Evolutionary conservation across 192 early-diverging fungal species (phyloP).

Genomic region (Backusella sp.): DNA sequence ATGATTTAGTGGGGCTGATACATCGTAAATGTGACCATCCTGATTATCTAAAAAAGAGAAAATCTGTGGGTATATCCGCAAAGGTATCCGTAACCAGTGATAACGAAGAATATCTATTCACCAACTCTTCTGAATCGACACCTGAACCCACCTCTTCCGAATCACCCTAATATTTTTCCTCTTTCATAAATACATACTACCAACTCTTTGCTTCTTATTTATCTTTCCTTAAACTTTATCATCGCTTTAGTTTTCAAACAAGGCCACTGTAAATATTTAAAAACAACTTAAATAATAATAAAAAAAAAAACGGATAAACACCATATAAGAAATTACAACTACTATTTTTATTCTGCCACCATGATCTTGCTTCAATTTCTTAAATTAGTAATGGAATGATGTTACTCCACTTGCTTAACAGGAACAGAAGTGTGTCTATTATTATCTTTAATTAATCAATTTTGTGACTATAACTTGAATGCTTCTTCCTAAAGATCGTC

Average conservation of each 20-base stretch:
- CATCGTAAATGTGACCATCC: not conserved
- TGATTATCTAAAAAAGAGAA: not conserved
- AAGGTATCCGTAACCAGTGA: not conserved
- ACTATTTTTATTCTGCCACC: not conserved
- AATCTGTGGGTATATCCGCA: not conserved
- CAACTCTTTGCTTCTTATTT: not conserved
- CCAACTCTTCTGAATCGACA: not conserved
- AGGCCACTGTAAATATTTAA: not conserved
- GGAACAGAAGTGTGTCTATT: not conserved
- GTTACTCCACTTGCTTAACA: not conserved
- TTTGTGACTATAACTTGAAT: too few relatives aligned
- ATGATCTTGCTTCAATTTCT: not conserved
- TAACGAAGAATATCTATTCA: not conserved
- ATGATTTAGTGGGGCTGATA: not conserved
- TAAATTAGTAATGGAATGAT: not conserved
- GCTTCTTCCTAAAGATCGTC: not conserved
- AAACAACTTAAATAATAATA: not conserved
- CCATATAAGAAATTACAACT: not conserved
- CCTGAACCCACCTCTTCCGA: not conserved
- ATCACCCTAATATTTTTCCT: not conserved
- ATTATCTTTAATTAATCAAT: too few relatives aligned
- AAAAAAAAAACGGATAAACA: not conserved
- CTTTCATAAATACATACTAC: not conserved
- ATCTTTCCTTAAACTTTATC: not conserved
- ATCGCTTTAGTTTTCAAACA: not conserved